Conservation (phyloP, 2,329 filamentous ascomycete species). For the Arthrobotrys conoides region DNA sequence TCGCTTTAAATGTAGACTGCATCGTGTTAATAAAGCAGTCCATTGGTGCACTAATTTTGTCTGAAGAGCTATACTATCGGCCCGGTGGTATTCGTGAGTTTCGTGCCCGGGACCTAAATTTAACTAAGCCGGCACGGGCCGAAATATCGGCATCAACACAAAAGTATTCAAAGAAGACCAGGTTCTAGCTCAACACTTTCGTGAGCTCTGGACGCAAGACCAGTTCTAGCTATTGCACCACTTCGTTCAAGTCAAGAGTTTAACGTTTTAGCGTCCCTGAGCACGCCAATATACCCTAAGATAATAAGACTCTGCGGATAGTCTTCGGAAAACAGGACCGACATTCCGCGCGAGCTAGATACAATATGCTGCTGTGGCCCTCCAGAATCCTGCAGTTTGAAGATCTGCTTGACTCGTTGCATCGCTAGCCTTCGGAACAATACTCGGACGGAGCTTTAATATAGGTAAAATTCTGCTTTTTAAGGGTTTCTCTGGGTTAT, state of each 20-base stretch:
- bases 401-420: slow-evolving; percentile 21
- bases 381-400: slow-evolving; percentile 15
- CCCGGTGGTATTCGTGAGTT: background rate
- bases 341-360: slow-evolving; percentile 20
- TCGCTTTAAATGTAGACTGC: no score
- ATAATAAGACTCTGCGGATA: background rate
- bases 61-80: background rate
- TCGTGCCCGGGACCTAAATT: background rate
- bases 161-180: background rate
- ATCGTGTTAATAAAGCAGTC: no score
- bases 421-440: slow-evolving; percentile 39
- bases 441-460: slow-evolving; percentile 30
- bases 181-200: no score
- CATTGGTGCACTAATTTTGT: no score
- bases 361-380: background rate
- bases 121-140: background rate
- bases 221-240: no score
- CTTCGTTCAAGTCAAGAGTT: background rate
- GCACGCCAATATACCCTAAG: background rate
- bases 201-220: no score
- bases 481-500: slow-evolving; percentile 9
- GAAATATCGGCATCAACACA: slow-evolving; percentile 11
- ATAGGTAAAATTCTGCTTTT: background rate
- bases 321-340: slow-evolving; percentile 24
- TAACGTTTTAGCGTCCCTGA: background rate